These are phyloP conservation scores for Ulota crispa DNA, from an alignment of 225 moss, liverwort and hornwort species.

Conservation along the genomic window DNA sequence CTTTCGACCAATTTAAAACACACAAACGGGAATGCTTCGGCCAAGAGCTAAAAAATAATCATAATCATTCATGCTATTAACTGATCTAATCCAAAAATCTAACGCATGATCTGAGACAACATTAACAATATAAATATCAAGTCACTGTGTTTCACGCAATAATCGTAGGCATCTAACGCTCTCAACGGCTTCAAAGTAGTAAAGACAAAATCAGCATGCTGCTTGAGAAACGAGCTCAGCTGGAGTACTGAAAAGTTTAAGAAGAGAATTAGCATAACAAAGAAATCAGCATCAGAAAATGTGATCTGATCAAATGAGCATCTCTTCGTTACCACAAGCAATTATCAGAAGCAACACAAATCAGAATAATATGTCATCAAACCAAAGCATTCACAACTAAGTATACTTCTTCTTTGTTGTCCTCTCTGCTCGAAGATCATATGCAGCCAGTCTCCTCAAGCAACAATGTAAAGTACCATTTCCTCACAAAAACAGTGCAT, in stretches of 20 bases:
- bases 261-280: neutral
- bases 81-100: neutral
- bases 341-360: neutral
- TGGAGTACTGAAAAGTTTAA: neutral
- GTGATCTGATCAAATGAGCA: neutral
- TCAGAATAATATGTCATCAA: neutral
- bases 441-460: neutral
- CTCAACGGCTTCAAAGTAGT: neutral
- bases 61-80: neutral
- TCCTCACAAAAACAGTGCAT: neutral
- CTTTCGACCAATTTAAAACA: neutral
- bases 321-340: neutral
- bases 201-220: neutral
- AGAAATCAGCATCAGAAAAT: neutral
- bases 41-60: neutral
- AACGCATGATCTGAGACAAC: neutral
- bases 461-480: neutral
- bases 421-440: neutral
- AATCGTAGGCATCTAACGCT: neutral
- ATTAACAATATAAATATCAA: neutral
- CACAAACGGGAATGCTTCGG: neutral
- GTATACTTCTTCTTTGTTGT: neutral
- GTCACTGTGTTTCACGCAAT: neutral
- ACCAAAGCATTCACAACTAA: neutral
- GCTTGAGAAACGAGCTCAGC: neutral